phyloP scores from a whole-genome alignment of 1,284 basidiomycete species.

The Ganoderma leucocontextum region DNA sequence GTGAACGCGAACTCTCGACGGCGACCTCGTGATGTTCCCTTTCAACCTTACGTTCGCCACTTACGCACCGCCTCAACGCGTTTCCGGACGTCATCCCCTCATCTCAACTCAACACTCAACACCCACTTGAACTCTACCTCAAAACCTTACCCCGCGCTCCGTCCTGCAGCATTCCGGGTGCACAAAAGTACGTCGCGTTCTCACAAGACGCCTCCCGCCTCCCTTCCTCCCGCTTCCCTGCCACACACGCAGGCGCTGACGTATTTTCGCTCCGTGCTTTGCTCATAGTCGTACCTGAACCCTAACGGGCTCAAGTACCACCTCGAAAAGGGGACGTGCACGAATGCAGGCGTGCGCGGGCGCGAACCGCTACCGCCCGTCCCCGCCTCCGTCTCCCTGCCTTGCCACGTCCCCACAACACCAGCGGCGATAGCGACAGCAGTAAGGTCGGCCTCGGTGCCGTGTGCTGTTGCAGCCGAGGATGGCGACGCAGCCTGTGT shows the following conservation, averaged over 20 bases:
- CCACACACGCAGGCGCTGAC: background rate
- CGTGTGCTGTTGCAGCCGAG: background rate
- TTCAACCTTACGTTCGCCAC: background rate
- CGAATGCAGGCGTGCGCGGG: constrained; percentile 32
- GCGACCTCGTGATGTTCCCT: background rate
- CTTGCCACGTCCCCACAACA: background rate
- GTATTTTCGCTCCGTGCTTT: background rate
- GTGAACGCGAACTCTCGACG: background rate
- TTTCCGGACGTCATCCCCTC: background rate
- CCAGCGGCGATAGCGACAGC: background rate
- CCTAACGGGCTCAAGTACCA: constrained; percentile 72
- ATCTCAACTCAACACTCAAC: background rate
- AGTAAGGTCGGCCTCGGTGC: background rate
- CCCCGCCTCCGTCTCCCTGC: background rate
- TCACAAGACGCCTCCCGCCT: background rate
- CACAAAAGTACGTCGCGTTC: constrained; percentile 38
- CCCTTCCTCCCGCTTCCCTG: background rate
- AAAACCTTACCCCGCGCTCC: constrained; percentile 5
- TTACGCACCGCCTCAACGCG: background rate
- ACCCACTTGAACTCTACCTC: background rate
- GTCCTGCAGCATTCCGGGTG: constrained; percentile 40
- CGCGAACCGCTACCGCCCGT: constrained; percentile 18
- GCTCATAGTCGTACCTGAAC: constrained; percentile 59
- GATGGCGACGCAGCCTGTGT: background rate
- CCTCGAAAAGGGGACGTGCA: constrained; percentile 66